Base-by-base conservation (phyloP, 73 alveolate genomes). In the Blepharisma stoltei region DNA sequence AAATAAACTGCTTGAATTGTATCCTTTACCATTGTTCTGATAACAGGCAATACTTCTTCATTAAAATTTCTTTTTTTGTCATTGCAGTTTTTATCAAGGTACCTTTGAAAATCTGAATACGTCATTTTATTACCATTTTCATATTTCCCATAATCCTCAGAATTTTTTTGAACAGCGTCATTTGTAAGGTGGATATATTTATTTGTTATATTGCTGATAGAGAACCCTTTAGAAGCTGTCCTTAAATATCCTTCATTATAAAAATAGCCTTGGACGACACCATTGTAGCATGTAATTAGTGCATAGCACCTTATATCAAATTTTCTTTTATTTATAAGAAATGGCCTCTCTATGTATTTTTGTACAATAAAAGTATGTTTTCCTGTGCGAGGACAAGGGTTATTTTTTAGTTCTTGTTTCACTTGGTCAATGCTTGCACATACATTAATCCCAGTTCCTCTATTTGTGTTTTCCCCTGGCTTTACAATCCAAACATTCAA, bases 221-320 rank as follows among this genome's bases (percentile, higher is more conserved):
- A 71, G 60, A 67, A 87, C 66, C 87, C 89, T 55, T 87, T 78
- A 68, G 89, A 82, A 21, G 90, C 45, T 18, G 94, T 87, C 52
- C 97, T 55, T 6, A 90, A 78, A 76, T 90, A 90, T n/a, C 94
- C 97, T 38, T 90, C 97, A 45, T 88, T 44, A 84, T 84, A 90
- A 80, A 79, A 84, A 54, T 71, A 84, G 6, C 71, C 86, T 68
- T 11, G 46, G 55, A 70, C 78, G 55, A 76, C 54, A 6, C 94
- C 92, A 76, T 89, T 89, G 20, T 77, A 73, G 0, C 89, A 38
- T 23, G 96, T 89, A 52, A 87, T 54, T 14, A 89, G 77, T 9
- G 86, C 81, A 55, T 78, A 89, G 70, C 89, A 82, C 69, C 96
- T 82, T 54, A 89, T 83, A 66, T 89, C 96, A 67, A 89, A 89